Base-by-base conservation (phyloP, 2,329 filamentous ascomycete species). In the Fusarium sp. region DNA sequence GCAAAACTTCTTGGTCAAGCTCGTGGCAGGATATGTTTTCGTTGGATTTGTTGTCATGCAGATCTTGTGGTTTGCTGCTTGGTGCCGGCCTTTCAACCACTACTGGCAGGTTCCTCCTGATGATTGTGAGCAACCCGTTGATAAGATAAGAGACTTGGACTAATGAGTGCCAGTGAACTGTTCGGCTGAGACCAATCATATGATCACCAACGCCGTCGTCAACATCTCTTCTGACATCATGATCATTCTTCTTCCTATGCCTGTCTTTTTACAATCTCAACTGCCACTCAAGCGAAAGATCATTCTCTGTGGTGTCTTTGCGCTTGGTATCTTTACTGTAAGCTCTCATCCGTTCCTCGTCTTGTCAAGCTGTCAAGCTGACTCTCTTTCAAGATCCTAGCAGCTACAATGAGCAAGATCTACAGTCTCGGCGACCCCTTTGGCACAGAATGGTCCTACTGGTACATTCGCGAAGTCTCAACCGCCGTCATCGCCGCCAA, bases 221-320 rank as follows among this genome's bases (percentile, higher is more conserved):
- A 91, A 91, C 73, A 86, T 91, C 55, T 85, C 86, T 7, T 89
- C 88, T 8, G 89, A 91, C 70, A 52, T 90, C 5, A 83, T 88
- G 80, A 90, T 91, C 76, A 85, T 91, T 18, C 76, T 83, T 9
- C 85, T 91, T 32, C 88, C 89, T 2, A 82, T 91, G 68, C 88
- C 89, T 2, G 72, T 87, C 12, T 81, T 91, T 36, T 62, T 87
- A 6, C 83, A 83, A 30, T 84, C 89, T 2, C 84, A 85, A 34
- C 81, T 91, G 3, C 81, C 84, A 3, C 60, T 82, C 0, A 86
- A 84, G 70, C 83, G 88, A 73, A 91, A 90, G 79, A 51, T 86
- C 1, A 82, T 89, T 1, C 82, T 91, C 1, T 84, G 84, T 44
- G 78, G 76, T 6, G 80, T 87, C 18, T 86, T 87, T 59, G 80